Evolutionary conservation across 1,284 basidiomycete genomes (phyloP).

Genomic region (Sporisorium reilianum): DNA sequence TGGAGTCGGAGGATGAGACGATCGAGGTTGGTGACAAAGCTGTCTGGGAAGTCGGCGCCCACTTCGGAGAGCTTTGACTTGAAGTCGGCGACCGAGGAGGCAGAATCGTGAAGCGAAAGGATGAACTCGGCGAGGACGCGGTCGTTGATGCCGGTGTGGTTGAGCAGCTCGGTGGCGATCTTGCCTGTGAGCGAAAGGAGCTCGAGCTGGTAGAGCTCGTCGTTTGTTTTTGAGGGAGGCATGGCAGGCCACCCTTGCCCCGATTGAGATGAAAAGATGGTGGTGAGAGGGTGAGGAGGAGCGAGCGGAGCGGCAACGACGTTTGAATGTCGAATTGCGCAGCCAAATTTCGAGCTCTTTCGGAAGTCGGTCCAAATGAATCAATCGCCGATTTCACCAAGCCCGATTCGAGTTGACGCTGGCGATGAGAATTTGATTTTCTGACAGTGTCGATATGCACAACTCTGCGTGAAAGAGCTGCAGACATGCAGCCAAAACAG

Average conservation of each 20-base stretch:
- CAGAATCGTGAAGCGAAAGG: constrained; percentile 88
- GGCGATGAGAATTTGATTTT: background rate
- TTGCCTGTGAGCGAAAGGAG: constrained; percentile 65
- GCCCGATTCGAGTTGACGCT: background rate
- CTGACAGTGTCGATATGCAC: constrained; percentile 8
- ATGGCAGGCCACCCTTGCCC: constrained; percentile 5
- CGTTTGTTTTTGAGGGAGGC: constrained; percentile 24
- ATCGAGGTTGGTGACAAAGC: constrained; percentile 91
- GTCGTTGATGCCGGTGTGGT: constrained; percentile 78
- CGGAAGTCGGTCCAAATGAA: constrained; percentile 18
- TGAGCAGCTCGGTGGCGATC: constrained; percentile 70
- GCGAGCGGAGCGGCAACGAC: background rate
- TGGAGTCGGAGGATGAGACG: constrained; percentile 93
- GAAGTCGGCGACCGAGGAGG: constrained; percentile 82
- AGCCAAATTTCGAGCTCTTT: background rate
- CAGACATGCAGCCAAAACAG: background rate
- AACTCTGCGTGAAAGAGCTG: constrained; percentile 14
- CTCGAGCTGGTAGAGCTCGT: constrained; percentile 67
- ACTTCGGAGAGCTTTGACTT: constrained; percentile 82
- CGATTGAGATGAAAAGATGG: background rate
- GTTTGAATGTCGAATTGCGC: background rate
- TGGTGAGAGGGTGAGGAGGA: background rate
- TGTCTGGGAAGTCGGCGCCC: constrained; percentile 88
- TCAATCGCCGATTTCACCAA: too few species aligned
- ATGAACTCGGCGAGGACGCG: constrained; percentile 95